Percentiles rank a stretch among this genome's conserved stretches.
These are phyloP conservation scores for Eutrema yunnanense DNA, from an alignment of 345 rosid genomes.

Conservation along the genomic window DNA sequence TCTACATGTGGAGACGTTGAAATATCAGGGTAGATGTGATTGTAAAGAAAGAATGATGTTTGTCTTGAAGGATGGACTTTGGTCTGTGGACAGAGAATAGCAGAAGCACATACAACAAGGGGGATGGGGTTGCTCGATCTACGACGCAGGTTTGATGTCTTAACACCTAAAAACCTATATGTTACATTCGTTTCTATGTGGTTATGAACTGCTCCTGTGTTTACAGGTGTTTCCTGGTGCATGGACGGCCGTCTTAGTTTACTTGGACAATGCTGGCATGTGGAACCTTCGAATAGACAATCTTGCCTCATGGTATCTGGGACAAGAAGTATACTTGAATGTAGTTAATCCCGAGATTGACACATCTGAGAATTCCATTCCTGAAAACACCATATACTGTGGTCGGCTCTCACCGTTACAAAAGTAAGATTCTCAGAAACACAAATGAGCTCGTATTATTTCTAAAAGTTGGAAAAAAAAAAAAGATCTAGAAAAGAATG, in stretches of 20 bases:
- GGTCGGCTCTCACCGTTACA: slow-evolving; percentile 77
- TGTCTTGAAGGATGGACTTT: slow-evolving; percentile 71
- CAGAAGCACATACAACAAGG: slow-evolving; percentile 76
- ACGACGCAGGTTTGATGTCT: slow-evolving; percentile 54
- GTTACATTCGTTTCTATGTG: slow-evolving; percentile 4
- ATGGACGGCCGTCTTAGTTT: slow-evolving; percentile 88
- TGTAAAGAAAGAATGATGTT: slow-evolving; percentile 3
- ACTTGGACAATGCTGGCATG: slow-evolving; percentile 83
- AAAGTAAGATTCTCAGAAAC: slow-evolving; percentile 44
- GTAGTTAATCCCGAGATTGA: slow-evolving; percentile 71
- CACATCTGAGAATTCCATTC: slow-evolving; percentile 44
- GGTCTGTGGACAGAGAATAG: slow-evolving; percentile 94
- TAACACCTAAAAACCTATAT: not conserved
- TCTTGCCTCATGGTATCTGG: slow-evolving; percentile 82
- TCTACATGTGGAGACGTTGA: not conserved
- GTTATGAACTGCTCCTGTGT: not conserved
- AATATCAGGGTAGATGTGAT: not conserved
- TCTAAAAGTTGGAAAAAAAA: not conserved
- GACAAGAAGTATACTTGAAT: slow-evolving; percentile 73
- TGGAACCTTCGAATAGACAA: slow-evolving; percentile 88
- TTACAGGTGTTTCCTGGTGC: slow-evolving; percentile 88
- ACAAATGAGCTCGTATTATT: not conserved
- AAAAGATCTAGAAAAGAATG: not conserved
- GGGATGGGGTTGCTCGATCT: slow-evolving; percentile 89
- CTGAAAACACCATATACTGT: slow-evolving; percentile 71